These are phyloP conservation scores for Solanum gandarillasii DNA, from an alignment of 257 asterid genomes.

Conservation along the genomic window DNA sequence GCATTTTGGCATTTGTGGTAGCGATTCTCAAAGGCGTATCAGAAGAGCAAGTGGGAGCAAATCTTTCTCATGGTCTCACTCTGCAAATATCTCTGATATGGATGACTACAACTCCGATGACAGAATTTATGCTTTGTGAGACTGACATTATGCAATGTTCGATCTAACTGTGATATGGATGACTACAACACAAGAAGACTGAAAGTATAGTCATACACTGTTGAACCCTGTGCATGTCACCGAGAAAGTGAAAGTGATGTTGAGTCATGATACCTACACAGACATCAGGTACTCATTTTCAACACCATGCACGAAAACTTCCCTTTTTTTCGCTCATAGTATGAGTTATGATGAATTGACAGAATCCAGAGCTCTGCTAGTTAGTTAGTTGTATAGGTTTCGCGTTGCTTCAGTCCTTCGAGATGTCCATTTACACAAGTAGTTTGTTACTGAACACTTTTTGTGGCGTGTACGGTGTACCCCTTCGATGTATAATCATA, in stretches of 20 bases:
- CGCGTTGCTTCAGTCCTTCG: neutral
- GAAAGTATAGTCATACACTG: neutral
- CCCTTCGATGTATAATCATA: neutral
- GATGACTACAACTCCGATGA: constrained; percentile 89
- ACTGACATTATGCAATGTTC: neutral
- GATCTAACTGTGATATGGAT: neutral
- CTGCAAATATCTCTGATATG: constrained; percentile 59
- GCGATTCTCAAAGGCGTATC: constrained; percentile 78
- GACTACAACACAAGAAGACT: neutral
- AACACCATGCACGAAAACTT: neutral
- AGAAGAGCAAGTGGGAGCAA: constrained; percentile 78
- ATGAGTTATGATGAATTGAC: neutral
- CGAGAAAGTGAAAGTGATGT: neutral
- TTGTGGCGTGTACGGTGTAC: neutral
- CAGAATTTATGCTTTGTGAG: constrained; percentile 74
- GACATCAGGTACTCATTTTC: neutral
- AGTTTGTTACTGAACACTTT: neutral
- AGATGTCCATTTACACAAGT: neutral
- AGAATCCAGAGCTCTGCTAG: neutral
- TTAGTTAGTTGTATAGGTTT: neutral
- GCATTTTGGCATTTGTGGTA: constrained; percentile 69
- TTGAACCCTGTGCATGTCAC: neutral
- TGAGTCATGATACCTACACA: neutral
- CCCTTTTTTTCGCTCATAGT: neutral
- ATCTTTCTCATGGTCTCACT: constrained; percentile 86